Evolutionary conservation across 2,329 filamentous ascomycete genomes (phyloP), one percentile per base, ranked within the genome.

Genomic region (Monosporascus ibericus): DNA sequence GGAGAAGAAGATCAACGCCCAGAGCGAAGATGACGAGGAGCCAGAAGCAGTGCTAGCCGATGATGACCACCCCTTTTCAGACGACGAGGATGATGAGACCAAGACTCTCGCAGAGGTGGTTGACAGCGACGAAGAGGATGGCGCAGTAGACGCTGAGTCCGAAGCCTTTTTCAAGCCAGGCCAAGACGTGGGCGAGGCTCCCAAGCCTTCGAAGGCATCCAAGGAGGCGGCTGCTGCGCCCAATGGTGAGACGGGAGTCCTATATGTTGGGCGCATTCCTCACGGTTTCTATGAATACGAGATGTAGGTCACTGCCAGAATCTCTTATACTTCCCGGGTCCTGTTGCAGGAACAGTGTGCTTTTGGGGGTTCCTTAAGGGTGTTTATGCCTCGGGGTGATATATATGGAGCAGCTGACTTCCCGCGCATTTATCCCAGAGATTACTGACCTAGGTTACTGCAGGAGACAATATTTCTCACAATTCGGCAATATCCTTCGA

Each of bases 281-380:
- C 73, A 72, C 58, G 89, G 94, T 73, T 99, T 99, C 82, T 97
- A 92, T 78, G 94, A 99, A 75, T 83, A 91, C 65, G 88, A 97
- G 74, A 95, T 99, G 87, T 85, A 84, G 62, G 84, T 86, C 59
- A 27, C 24, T 27, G 17, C 22, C 18, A 14, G 39, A 42, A 3
- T 20, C 14, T 18, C 30, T 11, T 30, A 34, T 34, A 24, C 14
- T 42, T 18, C 39, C 5, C 2, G 18, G 9, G 5, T 14, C 4
- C 39, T 14, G 18, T 42, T 42, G 6, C 39, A 42, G n/a, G 14
- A 24, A 20, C 9, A 34, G 9, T 5, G 30, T 34, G 30, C 11
- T 14, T 5, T 34, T 34, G 30, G 11, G 30, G 30, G 9, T 34
- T 34, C 11, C 30, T 14, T 14, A 14, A 14, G 30, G 9, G 30